Conservation (phyloP, 2,329 filamentous ascomycete genomes). For the Pestalotiopsis sp. region DNA sequence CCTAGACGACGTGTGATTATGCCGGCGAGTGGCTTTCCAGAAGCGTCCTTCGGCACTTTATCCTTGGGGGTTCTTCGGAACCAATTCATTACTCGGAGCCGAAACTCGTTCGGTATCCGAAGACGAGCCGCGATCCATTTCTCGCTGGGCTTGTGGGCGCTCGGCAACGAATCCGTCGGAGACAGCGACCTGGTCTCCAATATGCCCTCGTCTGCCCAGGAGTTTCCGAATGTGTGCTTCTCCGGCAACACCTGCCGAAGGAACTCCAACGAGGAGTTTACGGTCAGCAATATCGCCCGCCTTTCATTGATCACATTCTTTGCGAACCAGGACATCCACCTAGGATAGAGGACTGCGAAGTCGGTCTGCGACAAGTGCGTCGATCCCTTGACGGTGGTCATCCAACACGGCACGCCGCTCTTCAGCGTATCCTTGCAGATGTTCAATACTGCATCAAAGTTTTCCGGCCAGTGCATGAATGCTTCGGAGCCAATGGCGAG, state of each 20-base stretch:
- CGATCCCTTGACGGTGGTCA: slow-evolving; percentile 58
- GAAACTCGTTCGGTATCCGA: slow-evolving; percentile 60
- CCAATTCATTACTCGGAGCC: slow-evolving; percentile 48
- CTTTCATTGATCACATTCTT: slow-evolving; percentile 67
- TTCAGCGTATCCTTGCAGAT: slow-evolving; percentile 59
- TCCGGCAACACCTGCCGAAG: slow-evolving; percentile 54
- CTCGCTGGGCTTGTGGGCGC: slow-evolving; percentile 56
- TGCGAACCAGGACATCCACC: slow-evolving; percentile 57
- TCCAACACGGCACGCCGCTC: slow-evolving; percentile 49
- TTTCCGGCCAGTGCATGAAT: slow-evolving; percentile 71
- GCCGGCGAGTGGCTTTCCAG: slow-evolving; percentile 38
- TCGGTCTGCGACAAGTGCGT: slow-evolving; percentile 69
- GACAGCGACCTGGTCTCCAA: slow-evolving; percentile 43
- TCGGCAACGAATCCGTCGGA: slow-evolving; percentile 43
- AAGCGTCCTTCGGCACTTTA: slow-evolving; percentile 36
- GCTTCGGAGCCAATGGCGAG: slow-evolving; percentile 69
- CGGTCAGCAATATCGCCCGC: slow-evolving; percentile 65
- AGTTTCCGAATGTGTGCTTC: slow-evolving; percentile 49
- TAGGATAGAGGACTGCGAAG: slow-evolving; percentile 66
- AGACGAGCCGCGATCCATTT: slow-evolving; percentile 62
- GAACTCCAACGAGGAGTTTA: slow-evolving; percentile 66
- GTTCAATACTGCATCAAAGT: slow-evolving; percentile 59
- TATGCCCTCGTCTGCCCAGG: slow-evolving; percentile 56
- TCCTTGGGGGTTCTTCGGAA: slow-evolving; percentile 39
- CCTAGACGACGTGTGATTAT: slow-evolving; percentile 31